Conservation (phyloP, 345 rosid genomes). For the Brassica incana region DNA sequence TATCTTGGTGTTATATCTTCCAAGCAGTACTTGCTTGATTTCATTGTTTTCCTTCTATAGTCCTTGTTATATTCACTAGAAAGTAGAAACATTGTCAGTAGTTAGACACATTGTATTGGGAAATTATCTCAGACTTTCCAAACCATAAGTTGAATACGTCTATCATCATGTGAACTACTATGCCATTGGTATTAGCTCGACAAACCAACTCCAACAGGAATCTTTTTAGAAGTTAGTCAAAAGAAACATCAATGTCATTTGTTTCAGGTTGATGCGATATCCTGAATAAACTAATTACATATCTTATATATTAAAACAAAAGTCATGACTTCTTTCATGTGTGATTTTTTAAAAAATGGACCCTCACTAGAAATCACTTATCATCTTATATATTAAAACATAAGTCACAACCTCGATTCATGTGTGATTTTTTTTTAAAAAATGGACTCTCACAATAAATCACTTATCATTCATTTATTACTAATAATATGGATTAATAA, state of each 20-base stretch:
- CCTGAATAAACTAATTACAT: background rate
- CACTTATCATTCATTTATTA: too few relatives aligned
- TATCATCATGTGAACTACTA: constrained; percentile 4
- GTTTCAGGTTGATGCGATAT: background rate
- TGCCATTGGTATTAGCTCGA: background rate
- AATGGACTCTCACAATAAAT: too few relatives aligned
- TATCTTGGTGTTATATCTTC: background rate
- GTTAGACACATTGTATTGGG: background rate
- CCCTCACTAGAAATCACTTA: too few relatives aligned
- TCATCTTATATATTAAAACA: too few relatives aligned
- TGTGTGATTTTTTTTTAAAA: too few relatives aligned
- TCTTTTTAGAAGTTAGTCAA: background rate
- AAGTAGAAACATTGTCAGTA: background rate
- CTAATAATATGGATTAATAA: too few relatives aligned
- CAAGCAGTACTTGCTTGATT: background rate
- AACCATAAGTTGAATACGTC: constrained; percentile 1
- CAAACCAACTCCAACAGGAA: background rate
- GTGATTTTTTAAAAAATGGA: too few relatives aligned
- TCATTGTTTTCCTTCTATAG: background rate
- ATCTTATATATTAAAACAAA: background rate
- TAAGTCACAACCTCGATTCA: too few relatives aligned
- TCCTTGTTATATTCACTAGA: background rate
- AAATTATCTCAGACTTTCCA: background rate
- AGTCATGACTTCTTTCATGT: too few relatives aligned
- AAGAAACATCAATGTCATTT: constrained; percentile 2